Evolutionary conservation across 768 basidiomycete species (phyloP), one percentile per base, ranked within the genome.

Genomic region (Neoboletus subvelutipes): DNA sequence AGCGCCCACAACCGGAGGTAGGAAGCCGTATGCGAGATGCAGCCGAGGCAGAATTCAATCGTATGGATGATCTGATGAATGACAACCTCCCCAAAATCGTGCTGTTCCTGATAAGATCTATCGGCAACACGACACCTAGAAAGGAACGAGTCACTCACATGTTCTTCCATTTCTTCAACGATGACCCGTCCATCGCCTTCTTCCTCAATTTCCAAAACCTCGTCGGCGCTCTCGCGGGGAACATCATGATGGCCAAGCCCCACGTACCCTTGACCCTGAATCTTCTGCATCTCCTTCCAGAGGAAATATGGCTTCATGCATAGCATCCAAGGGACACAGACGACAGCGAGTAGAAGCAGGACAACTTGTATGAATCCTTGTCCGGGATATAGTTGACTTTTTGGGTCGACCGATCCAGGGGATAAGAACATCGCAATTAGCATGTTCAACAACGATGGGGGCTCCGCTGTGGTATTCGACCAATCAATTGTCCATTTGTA

Each of bases 11-110:
- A 80, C 70, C 96, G 90, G 47, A 94, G 83, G 73, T 92, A 92
- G 17, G 90, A 93, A 13, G 92, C 92, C 1, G 96, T 98, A 73
- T 98, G 96, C 61, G 96, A 98, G 67, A 98, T 98, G 73, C 96
- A 98, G 8, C 96, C 97, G 34, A 99, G 85, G 71, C 97, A 99
- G 76, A 98, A 99, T 76, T 99, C 97, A 74, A 99, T 98, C 26
- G 94, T 96, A 75, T 98, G 97, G 67, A 99, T 99, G 59, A 97
- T 80, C 73, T 99, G 97, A 75, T 99, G 96, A 57, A 98, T 91
- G 24, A 97, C 84, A 56, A 97, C 84, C 73, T 99, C 97, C 68
- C 94, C 79, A 73, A 98, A 92, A 67, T 97, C 94, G 71, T 95
- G 92, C 47, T 90, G 80, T 76, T 94, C 85, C 83, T 88, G 68